Evolutionary conservation across 169 alveolate species (phyloP), one percentile per base, ranked within the genome.

Genomic region (Plasmodium yoelii): DNA sequence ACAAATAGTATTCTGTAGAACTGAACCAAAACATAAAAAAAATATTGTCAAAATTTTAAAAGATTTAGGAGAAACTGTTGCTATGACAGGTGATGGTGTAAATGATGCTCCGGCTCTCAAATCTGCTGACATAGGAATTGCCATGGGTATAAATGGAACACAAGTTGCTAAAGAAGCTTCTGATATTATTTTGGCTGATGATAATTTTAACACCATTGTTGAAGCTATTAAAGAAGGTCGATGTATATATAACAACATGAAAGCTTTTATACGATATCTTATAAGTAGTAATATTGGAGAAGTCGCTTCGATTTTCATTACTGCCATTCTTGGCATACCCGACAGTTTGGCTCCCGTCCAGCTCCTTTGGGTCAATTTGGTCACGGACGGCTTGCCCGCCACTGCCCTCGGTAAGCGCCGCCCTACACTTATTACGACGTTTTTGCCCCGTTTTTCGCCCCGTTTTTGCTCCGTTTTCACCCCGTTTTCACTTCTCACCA

Each of bases 91-190:
- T 5, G 99, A 99, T 93, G 99, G 99, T 19, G 99, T 98, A 19
- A 99, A 99, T 93, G 99, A 99, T 90, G 99, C 99, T 13, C 99
- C 99, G 9, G 99, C 99, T 1, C 87, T 99, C 55, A 98, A 98
- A 94, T 96, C 97, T 94, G 99, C 99, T 19, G 98, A 97, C 70
- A 98, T 99, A 67, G 99, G 99, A 22, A 95, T 99, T 47, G 98
- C 99, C 57, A 98, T 99, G 99, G 99, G 99, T 47, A 97, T 98
- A 15, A 93, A 99, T 26, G 99, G 99, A 19, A 98, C 99, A 10
- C 99, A 99, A 94, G 99, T 98, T n/a, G 99, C 99, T 12, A 99
- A 98, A 93, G 99, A 98, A 88, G 99, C 99, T 0, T 94, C 99
- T 6, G 99, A 98, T 93, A 99, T 99, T 98, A 97, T 98, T 53